phyloP scores from a whole-genome alignment of 768 basidiomycete species.

The Hericium alpestre region DNA sequence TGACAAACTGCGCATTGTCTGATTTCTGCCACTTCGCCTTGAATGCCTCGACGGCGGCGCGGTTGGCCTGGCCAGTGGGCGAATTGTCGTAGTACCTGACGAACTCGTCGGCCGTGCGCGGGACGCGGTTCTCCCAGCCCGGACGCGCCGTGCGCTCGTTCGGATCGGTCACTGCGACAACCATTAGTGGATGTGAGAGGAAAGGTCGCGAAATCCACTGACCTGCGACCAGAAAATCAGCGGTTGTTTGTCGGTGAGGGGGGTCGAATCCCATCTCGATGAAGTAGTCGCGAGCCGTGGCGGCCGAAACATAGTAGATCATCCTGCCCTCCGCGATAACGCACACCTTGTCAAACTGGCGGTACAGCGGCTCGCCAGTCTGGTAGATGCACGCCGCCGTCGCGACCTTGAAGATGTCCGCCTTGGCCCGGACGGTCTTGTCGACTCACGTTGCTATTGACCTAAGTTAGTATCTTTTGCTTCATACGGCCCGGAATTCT shows the following conservation, averaged over 20 bases:
- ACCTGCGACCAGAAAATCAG: conserved; percentile 48
- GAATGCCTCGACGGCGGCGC: conserved; percentile 37
- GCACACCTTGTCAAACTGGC: conserved; percentile 71
- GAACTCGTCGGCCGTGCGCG: conserved; percentile 49
- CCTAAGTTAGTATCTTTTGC: too few relatives aligned
- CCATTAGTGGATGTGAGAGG: background rate
- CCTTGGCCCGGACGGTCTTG: conserved; percentile 38
- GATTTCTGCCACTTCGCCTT: background rate
- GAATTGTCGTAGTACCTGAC: conserved; percentile 27
- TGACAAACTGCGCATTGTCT: conserved; percentile 25
- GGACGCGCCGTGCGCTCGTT: conserved; percentile 40
- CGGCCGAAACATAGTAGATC: conserved; percentile 69
- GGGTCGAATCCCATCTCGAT: conserved; percentile 45
- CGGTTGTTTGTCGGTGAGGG: conserved; percentile 6
- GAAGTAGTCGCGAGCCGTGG: conserved; percentile 61
- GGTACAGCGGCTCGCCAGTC: conserved; percentile 58
- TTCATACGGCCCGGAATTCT: too few relatives aligned
- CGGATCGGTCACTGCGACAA: conserved; percentile 42
- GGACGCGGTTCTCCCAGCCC: conserved; percentile 29
- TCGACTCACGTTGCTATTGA: too few relatives aligned
- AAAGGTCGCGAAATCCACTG: background rate
- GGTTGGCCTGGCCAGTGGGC: conserved; percentile 30
- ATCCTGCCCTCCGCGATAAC: conserved; percentile 65
- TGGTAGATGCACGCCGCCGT: conserved; percentile 80
- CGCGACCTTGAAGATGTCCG: conserved; percentile 33